Evolutionary conservation across 2,329 filamentous ascomycete species (phyloP).

Genomic region (Fusarium armeniacum): DNA sequence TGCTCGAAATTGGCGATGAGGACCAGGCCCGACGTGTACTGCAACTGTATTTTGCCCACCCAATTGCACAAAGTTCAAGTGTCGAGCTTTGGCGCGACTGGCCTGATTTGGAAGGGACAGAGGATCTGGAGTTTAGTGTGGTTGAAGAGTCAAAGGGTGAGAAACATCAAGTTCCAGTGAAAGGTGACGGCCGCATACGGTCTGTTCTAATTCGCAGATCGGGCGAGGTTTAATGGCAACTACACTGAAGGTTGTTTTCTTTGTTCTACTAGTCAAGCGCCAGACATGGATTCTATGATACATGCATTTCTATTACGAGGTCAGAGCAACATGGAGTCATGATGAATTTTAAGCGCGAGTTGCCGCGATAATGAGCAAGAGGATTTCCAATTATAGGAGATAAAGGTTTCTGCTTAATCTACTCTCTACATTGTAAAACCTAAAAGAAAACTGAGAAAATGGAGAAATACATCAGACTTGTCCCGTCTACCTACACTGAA

Average conservation of each 20-base stretch:
- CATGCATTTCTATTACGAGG: constrained; percentile 1
- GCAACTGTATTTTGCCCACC: constrained; percentile 58
- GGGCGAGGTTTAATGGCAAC: not conserved
- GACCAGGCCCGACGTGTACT: constrained; percentile 76
- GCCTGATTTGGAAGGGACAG: constrained; percentile 60
- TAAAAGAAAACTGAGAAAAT: not conserved
- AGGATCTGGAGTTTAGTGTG: constrained; percentile 48
- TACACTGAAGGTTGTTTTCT: not conserved
- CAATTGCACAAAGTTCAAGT: constrained; percentile 49
- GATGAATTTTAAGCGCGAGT: not conserved
- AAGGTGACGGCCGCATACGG: constrained; percentile 64
- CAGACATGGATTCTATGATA: constrained; percentile 23
- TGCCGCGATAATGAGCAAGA: constrained; percentile 13
- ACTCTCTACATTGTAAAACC: not conserved
- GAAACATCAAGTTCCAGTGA: constrained; percentile 54
- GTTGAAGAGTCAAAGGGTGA: constrained; percentile 37
- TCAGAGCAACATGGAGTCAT: constrained; percentile 22
- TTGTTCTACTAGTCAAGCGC: not conserved
- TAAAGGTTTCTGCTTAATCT: not conserved
- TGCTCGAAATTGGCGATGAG: constrained; percentile 80
- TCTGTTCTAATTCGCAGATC: constrained; percentile 54
- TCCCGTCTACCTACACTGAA: not conserved
- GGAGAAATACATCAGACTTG: not conserved
- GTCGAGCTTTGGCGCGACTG: constrained; percentile 82
- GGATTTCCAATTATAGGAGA: not conserved